A percentile compares a stretch with the other conserved stretches of the same genome.
phyloP scores from a whole-genome alignment of 2,329 filamentous ascomycete genomes.

The Diaporthe vaccinii region DNA sequence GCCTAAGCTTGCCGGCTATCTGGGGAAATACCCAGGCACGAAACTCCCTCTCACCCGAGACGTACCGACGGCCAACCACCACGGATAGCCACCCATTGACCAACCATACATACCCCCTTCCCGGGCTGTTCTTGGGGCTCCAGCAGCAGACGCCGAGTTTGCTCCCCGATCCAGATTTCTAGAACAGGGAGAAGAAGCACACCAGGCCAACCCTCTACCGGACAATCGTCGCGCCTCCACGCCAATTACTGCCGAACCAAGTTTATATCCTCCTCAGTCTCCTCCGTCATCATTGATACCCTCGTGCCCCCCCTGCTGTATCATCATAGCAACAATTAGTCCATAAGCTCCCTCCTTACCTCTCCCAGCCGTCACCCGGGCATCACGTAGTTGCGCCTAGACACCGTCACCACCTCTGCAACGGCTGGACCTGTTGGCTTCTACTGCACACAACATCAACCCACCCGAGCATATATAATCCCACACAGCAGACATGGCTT shows the following conservation, averaged over 20 bases:
- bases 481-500: constrained; percentile 67
- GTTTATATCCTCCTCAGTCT: constrained; percentile 21
- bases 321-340: neutral
- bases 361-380: neutral
- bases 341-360: constrained; percentile 16
- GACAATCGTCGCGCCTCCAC: constrained; percentile 22
- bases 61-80: constrained; percentile 41
- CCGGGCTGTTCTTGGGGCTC: neutral
- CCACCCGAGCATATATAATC: constrained; percentile 19
- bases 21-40: constrained; percentile 24
- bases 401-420: neutral
- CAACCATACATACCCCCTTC: constrained; percentile 17
- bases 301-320: neutral
- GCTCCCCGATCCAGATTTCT: constrained; percentile 20
- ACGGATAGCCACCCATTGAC: constrained; percentile 42
- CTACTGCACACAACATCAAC: neutral
- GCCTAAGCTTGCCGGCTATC: constrained; percentile 28
- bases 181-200: neutral
- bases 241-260: constrained; percentile 32
- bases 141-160: neutral
- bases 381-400: neutral
- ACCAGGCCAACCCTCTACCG: neutral
- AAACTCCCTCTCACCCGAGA: constrained; percentile 43
- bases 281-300: constrained; percentile 34
- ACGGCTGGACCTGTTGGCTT: constrained; percentile 32